Evolutionary conservation across 129 eudicot genomes (phyloP).

Genomic region (Lonicera japonica): DNA sequence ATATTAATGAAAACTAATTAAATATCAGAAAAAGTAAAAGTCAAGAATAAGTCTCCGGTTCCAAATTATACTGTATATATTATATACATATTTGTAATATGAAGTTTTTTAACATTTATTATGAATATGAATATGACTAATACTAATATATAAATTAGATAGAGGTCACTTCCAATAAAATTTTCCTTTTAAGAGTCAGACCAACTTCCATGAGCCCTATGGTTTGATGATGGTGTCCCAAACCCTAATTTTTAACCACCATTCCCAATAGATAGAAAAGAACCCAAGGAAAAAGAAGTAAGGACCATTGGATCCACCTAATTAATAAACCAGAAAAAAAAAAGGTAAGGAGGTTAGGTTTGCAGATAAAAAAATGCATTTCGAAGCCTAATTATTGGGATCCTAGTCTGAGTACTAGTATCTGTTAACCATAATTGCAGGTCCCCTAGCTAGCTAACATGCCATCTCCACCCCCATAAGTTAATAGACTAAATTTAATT

Average conservation of each 20-base stretch:
- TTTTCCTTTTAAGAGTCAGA: constrained; percentile 48
- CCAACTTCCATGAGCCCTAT: constrained; percentile 47
- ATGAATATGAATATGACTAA: too few species aligned
- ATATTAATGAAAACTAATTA: too few species aligned
- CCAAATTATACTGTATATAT: too few species aligned
- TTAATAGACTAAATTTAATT: too few species aligned
- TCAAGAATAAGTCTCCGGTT: too few species aligned
- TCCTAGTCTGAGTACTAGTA: constrained; percentile 45
- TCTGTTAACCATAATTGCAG: constrained; percentile 57
- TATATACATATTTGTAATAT: too few species aligned
- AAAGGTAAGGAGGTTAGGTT: constrained; percentile 27
- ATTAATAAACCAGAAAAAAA: neutral
- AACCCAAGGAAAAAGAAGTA: constrained; percentile 6
- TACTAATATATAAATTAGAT: too few species aligned
- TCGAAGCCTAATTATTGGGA: constrained; percentile 26
- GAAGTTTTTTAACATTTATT: too few species aligned
- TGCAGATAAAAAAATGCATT: constrained; percentile 6
- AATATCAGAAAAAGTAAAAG: too few species aligned
- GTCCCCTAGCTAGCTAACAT: constrained; percentile 41
- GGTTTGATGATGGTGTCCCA: constrained; percentile 37
- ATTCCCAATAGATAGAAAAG: constrained; percentile 1
- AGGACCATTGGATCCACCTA: constrained; percentile 48
- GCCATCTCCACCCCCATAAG: too few species aligned
- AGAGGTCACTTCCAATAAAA: neutral
- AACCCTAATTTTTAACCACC: constrained; percentile 28